phyloP scores from a whole-genome alignment of 1,284 basidiomycete species.

The Puccinia sorghi region DNA sequence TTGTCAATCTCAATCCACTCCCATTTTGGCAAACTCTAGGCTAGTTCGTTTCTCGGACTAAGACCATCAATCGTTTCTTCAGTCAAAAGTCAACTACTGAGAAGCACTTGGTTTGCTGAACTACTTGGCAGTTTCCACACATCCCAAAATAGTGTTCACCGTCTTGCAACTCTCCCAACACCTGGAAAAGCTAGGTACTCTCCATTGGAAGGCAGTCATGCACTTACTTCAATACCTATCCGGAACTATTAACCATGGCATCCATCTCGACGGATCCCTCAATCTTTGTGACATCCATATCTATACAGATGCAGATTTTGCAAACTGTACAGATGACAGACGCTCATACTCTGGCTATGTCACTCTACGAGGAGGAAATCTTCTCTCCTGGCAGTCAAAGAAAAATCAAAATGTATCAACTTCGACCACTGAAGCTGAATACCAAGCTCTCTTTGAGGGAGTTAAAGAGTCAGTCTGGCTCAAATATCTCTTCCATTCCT shows the following conservation, averaged over 20 bases:
- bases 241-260: not conserved
- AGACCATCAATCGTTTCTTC: not conserved
- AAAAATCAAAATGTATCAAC: slow-evolving; percentile 2
- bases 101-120: slow-evolving; percentile 34
- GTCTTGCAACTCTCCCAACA: slow-evolving; percentile 6
- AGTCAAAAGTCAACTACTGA: slow-evolving; percentile 3
- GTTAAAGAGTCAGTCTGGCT: not conserved
- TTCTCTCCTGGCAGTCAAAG: not conserved
- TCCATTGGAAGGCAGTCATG: slow-evolving; percentile 12
- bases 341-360: slow-evolving; percentile 11
- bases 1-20: slow-evolving; percentile 1
- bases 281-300: not conserved
- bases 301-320: not conserved
- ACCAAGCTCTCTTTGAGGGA: slow-evolving; percentile 1
- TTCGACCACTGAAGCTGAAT: not conserved
- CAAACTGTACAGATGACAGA: not conserved
- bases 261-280: not conserved
- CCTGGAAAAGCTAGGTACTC: not conserved
- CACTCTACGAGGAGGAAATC: not conserved
- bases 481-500: not conserved
- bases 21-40: not conserved
- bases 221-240: not conserved
- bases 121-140: not conserved
- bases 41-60: not conserved
- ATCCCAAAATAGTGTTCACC: slow-evolving; percentile 19